Percentiles rank a stretch among this genome's conserved stretches.
Evolutionary conservation across 176 grass and related monocot species (phyloP).

Genomic region (Melocanna baccifera): DNA sequence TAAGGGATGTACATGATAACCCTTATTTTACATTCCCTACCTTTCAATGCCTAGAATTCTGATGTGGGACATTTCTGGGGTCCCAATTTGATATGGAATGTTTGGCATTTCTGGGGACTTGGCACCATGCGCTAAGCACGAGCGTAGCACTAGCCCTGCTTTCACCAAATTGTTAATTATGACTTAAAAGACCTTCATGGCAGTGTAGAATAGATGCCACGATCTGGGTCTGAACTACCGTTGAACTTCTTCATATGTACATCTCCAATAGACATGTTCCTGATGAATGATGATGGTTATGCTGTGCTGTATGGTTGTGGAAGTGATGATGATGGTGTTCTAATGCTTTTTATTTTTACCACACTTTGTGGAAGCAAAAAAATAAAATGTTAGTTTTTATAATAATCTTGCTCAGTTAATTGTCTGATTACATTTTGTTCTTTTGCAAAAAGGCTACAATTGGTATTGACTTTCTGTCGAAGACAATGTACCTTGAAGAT

Average conservation of each 20-base stretch:
- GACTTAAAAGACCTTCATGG: background rate
- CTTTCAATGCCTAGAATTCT: no score
- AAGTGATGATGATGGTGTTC: background rate
- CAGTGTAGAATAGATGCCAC: background rate
- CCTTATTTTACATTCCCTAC: no score
- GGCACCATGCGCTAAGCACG: background rate
- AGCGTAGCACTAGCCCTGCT: background rate
- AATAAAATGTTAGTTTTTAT: background rate
- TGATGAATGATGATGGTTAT: background rate
- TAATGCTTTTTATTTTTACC: background rate
- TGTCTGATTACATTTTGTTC: slow-evolving; percentile 14
- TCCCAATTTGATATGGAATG: background rate
- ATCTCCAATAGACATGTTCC: background rate
- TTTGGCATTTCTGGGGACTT: background rate
- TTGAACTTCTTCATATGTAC: background rate
- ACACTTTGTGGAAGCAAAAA: background rate
- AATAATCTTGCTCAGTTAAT: background rate
- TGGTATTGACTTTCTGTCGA: slow-evolving; percentile 92
- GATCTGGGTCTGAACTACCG: background rate
- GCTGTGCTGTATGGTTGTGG: background rate
- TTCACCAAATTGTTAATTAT: background rate
- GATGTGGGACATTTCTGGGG: background rate
- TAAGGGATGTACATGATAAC: no score
- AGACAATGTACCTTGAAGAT: slow-evolving; percentile 97
- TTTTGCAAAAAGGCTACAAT: slow-evolving; percentile 73